These are phyloP conservation scores for Candida orba DNA, from an alignment of 805 yeast species.

Conservation along the genomic window DNA sequence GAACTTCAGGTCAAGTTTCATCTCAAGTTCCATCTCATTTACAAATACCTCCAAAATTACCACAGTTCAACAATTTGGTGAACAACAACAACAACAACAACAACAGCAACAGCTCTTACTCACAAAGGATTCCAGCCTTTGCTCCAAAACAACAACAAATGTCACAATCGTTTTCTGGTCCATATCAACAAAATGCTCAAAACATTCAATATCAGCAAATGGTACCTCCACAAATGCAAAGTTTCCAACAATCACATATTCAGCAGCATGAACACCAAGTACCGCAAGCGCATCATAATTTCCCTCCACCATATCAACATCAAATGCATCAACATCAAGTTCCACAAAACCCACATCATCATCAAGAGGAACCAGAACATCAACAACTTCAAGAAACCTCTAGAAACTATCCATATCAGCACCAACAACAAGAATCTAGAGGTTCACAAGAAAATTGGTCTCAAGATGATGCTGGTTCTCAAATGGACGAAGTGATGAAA, in stretches of 20 bases:
- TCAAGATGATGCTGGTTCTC: constrained; percentile 26
- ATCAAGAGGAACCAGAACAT: constrained; percentile 15
- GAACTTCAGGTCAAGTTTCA: neutral
- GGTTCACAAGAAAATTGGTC: constrained; percentile 25
- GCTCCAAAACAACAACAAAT: constrained; percentile 3
- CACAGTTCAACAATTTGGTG: constrained; percentile 3
- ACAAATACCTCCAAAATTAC: constrained; percentile 10
- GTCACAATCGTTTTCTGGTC: constrained; percentile 17
- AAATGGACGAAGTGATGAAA: constrained; percentile 27
- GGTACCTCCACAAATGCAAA: constrained; percentile 15
- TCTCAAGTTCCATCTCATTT: constrained; percentile 9
- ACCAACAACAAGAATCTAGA: constrained; percentile 22
- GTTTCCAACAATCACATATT: constrained; percentile 18
- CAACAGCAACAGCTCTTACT: neutral
- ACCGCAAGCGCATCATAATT: no score
- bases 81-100: neutral
- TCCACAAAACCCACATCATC: no score
- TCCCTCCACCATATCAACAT: neutral
- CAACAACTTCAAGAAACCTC: neutral
- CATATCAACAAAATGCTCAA: constrained; percentile 4
- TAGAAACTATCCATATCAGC: constrained; percentile 1
- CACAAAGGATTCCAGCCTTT: neutral
- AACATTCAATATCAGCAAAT: constrained; percentile 12
- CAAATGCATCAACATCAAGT: constrained; percentile 14
- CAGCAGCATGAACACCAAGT: constrained; percentile 21